Base-by-base conservation (phyloP, 2,329 filamentous ascomycete genomes). In the Colletotrichum coccodes region DNA sequence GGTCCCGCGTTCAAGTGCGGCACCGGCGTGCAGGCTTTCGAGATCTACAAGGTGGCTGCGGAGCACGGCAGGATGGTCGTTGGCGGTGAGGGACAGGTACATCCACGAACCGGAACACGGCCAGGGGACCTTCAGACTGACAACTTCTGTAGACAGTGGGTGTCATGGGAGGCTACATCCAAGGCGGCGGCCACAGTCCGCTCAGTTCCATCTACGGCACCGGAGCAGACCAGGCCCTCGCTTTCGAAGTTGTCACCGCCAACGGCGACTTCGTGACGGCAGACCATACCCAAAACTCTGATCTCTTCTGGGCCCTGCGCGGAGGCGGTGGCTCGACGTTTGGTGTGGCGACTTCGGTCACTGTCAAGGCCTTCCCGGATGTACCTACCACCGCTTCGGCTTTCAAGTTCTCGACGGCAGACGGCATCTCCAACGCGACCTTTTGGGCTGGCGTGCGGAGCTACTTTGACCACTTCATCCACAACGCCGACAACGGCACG, bases 301-400 rank as follows among this genome's bases (percentile, higher is more conserved):
- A 91, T 57, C 79, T 92, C 0, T 91, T 88, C 78, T 92, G 89
- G 89, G 90, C 89, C 1, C 76, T 91, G 1, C 81, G 81, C 32
- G 89, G 89, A 3, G 88, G 89, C 0, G 89, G 89, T 1, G 86
- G 83, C 18, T 66, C 63, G 14, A 66, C 63, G 0, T 66, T 66
- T 49, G 57, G 57, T 9, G 38, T 66, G 1, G 58, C 63, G 11
- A 62, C 50, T 18, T 66, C 63, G 6, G 63, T 66, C 18, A 66
- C 63, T 1, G 63, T 66, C 23, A 66, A 66, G 3, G 58, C 58
- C 1, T 66, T 66, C 30, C 57, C 57, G 0, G 63, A 66, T 7
- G 4, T 62, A 2, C 32, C 30, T 1, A 66, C 63, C 7, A 62
- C 57, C 8, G 63, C 63, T 8, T n/a, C 58, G 7, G 32, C 21